Percentiles rank a stretch among this genome's conserved stretches.
Evolutionary conservation across 176 grass and related monocot species (phyloP).

Genomic region (Metroxylon sagu): DNA sequence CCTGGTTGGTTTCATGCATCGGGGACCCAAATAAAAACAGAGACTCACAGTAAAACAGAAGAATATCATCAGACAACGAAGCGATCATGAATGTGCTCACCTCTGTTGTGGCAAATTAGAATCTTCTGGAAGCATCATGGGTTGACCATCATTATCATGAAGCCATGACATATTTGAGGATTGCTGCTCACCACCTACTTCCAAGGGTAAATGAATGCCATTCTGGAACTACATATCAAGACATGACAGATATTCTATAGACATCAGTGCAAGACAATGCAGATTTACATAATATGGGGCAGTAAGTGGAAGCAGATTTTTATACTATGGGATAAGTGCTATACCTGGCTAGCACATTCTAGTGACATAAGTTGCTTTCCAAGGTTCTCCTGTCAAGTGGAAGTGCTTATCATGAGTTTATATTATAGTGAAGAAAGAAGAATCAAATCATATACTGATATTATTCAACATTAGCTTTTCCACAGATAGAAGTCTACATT

Average conservation of each 20-base stretch:
- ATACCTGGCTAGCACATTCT: slow-evolving; percentile 52
- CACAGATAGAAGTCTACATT: no score
- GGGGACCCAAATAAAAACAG: no score
- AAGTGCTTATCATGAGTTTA: no score
- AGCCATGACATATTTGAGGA: slow-evolving; percentile 34
- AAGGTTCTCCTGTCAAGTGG: slow-evolving; percentile 31
- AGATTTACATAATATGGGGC: neutral
- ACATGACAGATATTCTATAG: neutral
- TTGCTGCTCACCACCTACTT: slow-evolving; percentile 25
- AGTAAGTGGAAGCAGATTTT: neutral
- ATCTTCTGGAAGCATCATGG: slow-evolving; percentile 44
- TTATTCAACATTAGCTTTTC: no score
- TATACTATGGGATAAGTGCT: neutral
- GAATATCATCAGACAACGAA: no score
- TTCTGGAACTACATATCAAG: slow-evolving; percentile 40
- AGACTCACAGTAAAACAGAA: no score
- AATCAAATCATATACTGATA: no score
- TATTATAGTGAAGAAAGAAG: no score
- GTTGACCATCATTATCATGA: slow-evolving; percentile 24
- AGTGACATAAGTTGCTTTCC: slow-evolving; percentile 51
- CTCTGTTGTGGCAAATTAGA: slow-evolving; percentile 45
- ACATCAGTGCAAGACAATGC: no score
- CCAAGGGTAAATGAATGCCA: slow-evolving; percentile 40
- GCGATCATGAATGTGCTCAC: slow-evolving; percentile 19
- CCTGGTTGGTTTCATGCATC: no score